A percentile compares a stretch with the other conserved stretches of the same genome.
Conservation (phyloP, 176 grass and related monocot species). For the Ensete ventricosum region DNA sequence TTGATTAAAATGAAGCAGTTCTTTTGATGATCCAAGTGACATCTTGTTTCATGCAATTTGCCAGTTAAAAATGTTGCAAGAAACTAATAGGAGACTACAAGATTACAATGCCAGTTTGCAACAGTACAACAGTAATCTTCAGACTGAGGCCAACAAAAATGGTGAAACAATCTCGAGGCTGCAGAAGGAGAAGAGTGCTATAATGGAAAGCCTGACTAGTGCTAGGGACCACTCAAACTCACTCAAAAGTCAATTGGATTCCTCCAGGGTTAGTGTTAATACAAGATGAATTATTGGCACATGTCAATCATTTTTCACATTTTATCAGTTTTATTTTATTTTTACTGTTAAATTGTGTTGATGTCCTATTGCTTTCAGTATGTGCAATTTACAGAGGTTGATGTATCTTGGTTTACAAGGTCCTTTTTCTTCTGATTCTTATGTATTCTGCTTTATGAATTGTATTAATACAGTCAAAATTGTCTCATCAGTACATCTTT, state of each 20-base stretch:
- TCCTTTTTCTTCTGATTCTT: too few species aligned
- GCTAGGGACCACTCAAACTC: slow-evolving; percentile 14
- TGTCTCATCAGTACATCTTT: too few species aligned
- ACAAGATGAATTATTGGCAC: not conserved
- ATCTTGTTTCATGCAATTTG: not conserved
- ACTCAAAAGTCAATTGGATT: slow-evolving; percentile 25
- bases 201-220: slow-evolving; percentile 24
- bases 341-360: too few species aligned
- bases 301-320: not conserved
- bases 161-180: slow-evolving; percentile 18
- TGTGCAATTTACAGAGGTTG: too few species aligned
- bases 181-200: slow-evolving; percentile 23
- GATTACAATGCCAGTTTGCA: slow-evolving; percentile 27
- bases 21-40: not conserved
- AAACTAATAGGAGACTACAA: slow-evolving; percentile 24
- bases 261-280: slow-evolving; percentile 11
- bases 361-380: too few species aligned
- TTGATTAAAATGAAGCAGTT: not conserved
- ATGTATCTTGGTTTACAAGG: too few species aligned
- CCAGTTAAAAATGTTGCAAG: slow-evolving; percentile 26
- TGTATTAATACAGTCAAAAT: too few species aligned
- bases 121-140: slow-evolving; percentile 28
- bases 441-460: too few species aligned
- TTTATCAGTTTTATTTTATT: too few species aligned
- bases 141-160: slow-evolving; percentile 16